Base-by-base conservation (phyloP, 306 rosid genomes). In the Hippophae gyantsensis region DNA sequence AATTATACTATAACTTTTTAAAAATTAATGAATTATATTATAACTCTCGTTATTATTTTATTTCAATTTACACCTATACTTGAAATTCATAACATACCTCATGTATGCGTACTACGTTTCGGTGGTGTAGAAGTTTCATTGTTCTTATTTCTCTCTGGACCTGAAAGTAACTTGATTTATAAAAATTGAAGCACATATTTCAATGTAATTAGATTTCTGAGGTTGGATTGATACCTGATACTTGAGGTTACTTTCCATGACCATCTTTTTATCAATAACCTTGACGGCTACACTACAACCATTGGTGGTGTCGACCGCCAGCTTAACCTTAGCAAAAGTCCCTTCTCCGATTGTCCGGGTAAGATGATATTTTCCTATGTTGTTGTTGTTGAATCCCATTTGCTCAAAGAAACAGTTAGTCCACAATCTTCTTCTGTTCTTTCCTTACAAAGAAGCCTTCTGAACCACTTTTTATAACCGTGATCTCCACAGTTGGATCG, bases 131-230 rank as follows among this genome's bases (percentile, higher is more conserved):
- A 65, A 82, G 83, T 74, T 80, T 88, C 96, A 88, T 88, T 53
- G 89, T 80, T 66, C 82, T 80, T 52, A 88, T 88, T 71, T 88
- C 96, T 70, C 93, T 80, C 69, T 84, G 72, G 14, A 88, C 96
- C 96, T 84, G 89, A 78, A 75, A 78, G 25, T 6, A 23, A 50
- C 13, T 32, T 38, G 38, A 46, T 41, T 7, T 11, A 8, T 6
- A 49, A 40, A 46, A 32, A 32, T 32, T 23, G 38, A 57, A 57
- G 42, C 43, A 48, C 6, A 27, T 41, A 40, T 6, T 42, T 9
- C 5, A 11, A 3, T 7, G 7, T 0, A 6, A 13, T 40, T 5
- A 12, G 42, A 1, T 57, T 10, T 6, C 25, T 10, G 46, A 64
- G 57, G 52, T 51, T 51, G 70, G 38, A 40, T 13, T 26, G 43